A percentile compares a stretch with the other conserved stretches of the same genome.
Evolutionary conservation across 352 stramenopile genomes (phyloP).

Genomic region (Pythium sukuiense): DNA sequence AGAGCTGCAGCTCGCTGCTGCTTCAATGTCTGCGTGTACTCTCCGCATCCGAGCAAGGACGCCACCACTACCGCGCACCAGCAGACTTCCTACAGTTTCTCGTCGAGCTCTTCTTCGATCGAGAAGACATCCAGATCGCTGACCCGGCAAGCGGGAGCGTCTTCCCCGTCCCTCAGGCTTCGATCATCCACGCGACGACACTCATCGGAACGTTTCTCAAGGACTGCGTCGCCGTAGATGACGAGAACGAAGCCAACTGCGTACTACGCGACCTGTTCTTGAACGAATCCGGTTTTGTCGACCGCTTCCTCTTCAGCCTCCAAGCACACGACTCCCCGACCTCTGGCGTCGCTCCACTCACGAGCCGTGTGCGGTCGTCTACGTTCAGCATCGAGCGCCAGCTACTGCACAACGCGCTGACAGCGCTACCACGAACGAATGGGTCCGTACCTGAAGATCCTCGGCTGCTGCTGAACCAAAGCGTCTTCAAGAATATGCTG

Average conservation of each 20-base stretch:
- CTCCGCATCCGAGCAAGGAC: not conserved
- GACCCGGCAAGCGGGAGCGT: slow-evolving; percentile 16
- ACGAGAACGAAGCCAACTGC: slow-evolving; percentile 3
- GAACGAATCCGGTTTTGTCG: slow-evolving; percentile 44
- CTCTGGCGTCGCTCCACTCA: slow-evolving; percentile 5
- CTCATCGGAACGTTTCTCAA: slow-evolving; percentile 24
- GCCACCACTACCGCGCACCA: not conserved
- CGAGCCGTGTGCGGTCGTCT: slow-evolving; percentile 27
- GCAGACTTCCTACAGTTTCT: slow-evolving; percentile 17
- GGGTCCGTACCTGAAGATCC: slow-evolving; percentile 28
- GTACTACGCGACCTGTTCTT: slow-evolving; percentile 28
- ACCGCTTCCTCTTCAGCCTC: slow-evolving; percentile 51
- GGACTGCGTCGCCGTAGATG: slow-evolving; percentile 13
- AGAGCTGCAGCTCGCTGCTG: slow-evolving; percentile 37
- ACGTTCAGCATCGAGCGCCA: slow-evolving; percentile 30
- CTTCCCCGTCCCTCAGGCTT: slow-evolving; percentile 15
- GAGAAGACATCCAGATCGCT: slow-evolving; percentile 27
- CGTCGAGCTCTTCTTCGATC: slow-evolving; percentile 28
- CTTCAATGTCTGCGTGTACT: slow-evolving; percentile 20
- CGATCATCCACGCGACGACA: slow-evolving; percentile 23
- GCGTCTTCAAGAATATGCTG: slow-evolving; percentile 48
- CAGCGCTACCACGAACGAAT: not conserved
- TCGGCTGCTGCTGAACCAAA: slow-evolving; percentile 45
- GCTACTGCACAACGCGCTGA: slow-evolving; percentile 10
- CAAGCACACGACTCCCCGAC: slow-evolving; percentile 3